Conservation (phyloP, 371 early-diverging fungal genomes). For the Apophysomyces elegans region DNA sequence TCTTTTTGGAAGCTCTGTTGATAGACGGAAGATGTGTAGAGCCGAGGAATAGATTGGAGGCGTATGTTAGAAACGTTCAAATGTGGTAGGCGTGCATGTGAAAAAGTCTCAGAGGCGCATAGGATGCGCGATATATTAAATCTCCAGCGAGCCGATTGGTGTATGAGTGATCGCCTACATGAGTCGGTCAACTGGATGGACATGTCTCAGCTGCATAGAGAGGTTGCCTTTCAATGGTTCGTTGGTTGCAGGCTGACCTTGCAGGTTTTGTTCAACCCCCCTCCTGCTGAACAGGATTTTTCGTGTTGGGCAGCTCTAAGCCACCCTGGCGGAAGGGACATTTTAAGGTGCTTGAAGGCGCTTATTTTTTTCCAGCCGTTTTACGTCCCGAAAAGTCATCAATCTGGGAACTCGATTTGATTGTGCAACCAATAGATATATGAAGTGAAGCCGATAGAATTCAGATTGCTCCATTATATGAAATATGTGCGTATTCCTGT, state of each 20-base stretch:
- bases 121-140: constrained; percentile 7
- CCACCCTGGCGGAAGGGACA: not conserved
- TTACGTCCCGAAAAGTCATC: not conserved
- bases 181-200: constrained; percentile 48
- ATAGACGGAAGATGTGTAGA: not conserved
- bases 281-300: not conserved
- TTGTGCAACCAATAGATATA: not conserved
- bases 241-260: not conserved
- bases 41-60: not conserved
- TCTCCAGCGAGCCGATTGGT: constrained; percentile 10
- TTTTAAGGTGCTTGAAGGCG: too few relatives aligned
- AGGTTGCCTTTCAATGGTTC: not conserved
- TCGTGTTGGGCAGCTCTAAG: constrained; percentile 6
- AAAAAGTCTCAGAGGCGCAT: constrained; percentile 9
- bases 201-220: constrained; percentile 30
- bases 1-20: not conserved
- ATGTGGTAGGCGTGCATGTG: constrained; percentile 1
- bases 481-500: too few relatives aligned
- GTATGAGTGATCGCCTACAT: constrained; percentile 39
- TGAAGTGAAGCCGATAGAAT: too few relatives aligned
- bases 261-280: not conserved
- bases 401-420: not conserved
- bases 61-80: not conserved
- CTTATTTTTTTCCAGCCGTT: not conserved
- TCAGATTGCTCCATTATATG: too few relatives aligned